These are phyloP conservation scores for Fabrea salina DNA, from an alignment of 169 alveolate genomes.

Conservation along the genomic window DNA sequence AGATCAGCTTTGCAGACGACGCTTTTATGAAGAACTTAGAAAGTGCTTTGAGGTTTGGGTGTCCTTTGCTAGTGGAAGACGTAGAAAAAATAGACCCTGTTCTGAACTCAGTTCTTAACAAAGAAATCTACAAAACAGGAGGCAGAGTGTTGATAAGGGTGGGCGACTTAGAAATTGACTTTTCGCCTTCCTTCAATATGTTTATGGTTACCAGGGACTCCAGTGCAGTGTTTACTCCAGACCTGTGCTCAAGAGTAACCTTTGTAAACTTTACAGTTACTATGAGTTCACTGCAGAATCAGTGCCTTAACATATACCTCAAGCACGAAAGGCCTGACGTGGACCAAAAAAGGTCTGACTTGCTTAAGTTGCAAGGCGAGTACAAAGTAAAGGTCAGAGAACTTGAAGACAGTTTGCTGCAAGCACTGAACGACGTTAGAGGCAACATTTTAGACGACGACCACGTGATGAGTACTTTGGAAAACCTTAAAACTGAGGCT, in stretches of 20 bases:
- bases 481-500: slow-evolving; percentile 92
- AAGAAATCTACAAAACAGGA: slow-evolving; percentile 94
- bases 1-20: slow-evolving; percentile 88
- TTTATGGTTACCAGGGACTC: slow-evolving; percentile 95
- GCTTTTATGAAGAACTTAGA: slow-evolving; percentile 91
- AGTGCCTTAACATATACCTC: slow-evolving; percentile 90
- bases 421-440: slow-evolving; percentile 91
- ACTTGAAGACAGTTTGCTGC: slow-evolving; percentile 93
- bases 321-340: slow-evolving; percentile 96
- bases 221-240: slow-evolving; percentile 95
- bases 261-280: slow-evolving; percentile 97
- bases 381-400: slow-evolving; percentile 88
- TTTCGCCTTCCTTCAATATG: slow-evolving; percentile 92
- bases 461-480: slow-evolving; percentile 86
- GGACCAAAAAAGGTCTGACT: slow-evolving; percentile 92
- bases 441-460: slow-evolving; percentile 96
- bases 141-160: slow-evolving; percentile 94
- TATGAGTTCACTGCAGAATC: slow-evolving; percentile 91
- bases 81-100: slow-evolving; percentile 94
- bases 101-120: slow-evolving; percentile 91
- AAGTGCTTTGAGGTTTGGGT: slow-evolving; percentile 93
- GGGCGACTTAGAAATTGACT: slow-evolving; percentile 96
- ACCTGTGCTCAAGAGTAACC: slow-evolving; percentile 96
- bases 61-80: slow-evolving; percentile 93
- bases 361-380: slow-evolving; percentile 93